phyloP scores from a whole-genome alignment of 345 rosid genomes.

The Citrus hindsii region DNA sequence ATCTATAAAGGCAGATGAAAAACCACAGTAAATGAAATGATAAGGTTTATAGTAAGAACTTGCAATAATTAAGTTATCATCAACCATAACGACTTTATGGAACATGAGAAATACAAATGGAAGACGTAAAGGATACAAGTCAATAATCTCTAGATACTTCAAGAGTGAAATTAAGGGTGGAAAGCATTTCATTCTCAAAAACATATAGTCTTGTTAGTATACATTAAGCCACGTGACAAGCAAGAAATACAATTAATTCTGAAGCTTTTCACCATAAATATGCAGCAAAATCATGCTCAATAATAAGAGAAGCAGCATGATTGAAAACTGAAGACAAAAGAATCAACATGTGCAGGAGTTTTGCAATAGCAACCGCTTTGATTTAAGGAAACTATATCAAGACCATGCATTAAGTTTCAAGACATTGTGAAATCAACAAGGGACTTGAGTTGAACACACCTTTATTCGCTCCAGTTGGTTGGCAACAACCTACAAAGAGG shows the following conservation, averaged over 20 bases:
- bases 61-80: neutral
- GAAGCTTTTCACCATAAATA: neutral
- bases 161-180: neutral
- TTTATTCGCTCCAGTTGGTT: conserved; percentile 44
- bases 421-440: neutral
- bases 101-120: neutral
- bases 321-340: neutral
- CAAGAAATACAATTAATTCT: neutral
- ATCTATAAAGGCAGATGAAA: neutral
- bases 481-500: conserved; percentile 35
- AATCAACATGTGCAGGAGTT: neutral
- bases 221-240: neutral
- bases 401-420: neutral
- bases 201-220: neutral
- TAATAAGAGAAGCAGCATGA: neutral
- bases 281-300: conserved; percentile 1
- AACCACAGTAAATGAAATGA: neutral
- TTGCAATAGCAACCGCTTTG: neutral
- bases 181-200: neutral
- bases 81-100: neutral
- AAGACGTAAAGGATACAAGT: neutral
- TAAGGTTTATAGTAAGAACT: neutral
- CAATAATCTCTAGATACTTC: neutral
- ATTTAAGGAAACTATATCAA: neutral
- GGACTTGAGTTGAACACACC: conserved; percentile 22